A percentile compares a stretch with the other conserved stretches of the same genome.
Evolutionary conservation across 2,329 filamentous ascomycete species (phyloP).

Genomic region (Talaromyces verruculosus): DNA sequence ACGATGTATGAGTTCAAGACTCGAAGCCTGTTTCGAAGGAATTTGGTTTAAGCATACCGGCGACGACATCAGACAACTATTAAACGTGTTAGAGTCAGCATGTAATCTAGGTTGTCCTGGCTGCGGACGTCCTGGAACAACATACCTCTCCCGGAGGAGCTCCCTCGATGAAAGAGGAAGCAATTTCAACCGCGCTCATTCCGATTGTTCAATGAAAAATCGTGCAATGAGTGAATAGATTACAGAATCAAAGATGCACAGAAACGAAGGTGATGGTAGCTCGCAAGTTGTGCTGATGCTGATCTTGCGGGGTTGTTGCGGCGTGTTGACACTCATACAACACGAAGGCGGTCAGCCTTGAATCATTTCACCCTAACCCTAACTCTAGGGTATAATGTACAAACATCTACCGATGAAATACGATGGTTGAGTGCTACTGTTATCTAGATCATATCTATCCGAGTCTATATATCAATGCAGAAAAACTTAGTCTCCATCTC

Average conservation of each 20-base stretch:
- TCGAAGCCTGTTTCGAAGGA: background rate
- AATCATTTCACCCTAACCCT: background rate
- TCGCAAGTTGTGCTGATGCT: background rate
- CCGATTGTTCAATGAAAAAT: background rate
- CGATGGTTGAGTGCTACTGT: background rate
- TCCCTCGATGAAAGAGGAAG: conserved; percentile 87
- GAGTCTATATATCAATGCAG: background rate
- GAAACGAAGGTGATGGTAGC: background rate
- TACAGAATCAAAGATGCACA: background rate
- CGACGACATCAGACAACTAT: conserved; percentile 83
- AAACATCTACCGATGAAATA: background rate
- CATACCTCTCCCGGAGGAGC: conserved; percentile 93
- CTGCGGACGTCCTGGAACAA: background rate
- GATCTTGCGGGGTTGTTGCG: conserved; percentile 15
- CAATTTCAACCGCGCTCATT: conserved; percentile 56
- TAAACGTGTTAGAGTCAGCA: background rate
- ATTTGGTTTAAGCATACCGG: conserved; percentile 57
- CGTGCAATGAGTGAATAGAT: background rate
- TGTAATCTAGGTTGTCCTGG: background rate
- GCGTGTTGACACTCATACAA: background rate
- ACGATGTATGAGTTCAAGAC: background rate
- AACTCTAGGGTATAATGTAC: too few species aligned
- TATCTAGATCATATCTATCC: background rate
- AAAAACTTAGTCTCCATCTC: background rate
- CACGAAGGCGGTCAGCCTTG: conserved; percentile 14